These are phyloP conservation scores for Platanus orientalis DNA, from an alignment of 164 flowering plant genomes.

Conservation along the genomic window DNA sequence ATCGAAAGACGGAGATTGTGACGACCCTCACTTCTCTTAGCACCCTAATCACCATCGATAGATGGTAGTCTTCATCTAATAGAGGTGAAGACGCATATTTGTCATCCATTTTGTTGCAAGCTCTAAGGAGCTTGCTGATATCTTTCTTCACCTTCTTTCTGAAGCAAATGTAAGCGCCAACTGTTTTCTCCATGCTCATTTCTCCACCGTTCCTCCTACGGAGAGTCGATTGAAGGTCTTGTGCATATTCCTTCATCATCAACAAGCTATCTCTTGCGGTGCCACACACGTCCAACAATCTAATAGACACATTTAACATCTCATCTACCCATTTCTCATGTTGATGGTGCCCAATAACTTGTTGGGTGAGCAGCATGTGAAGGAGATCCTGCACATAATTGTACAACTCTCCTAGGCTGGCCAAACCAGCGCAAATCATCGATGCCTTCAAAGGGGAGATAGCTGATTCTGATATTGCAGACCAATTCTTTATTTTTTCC, in stretches of 20 bases:
- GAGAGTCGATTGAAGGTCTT: constrained; percentile 26
- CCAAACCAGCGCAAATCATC: constrained; percentile 19
- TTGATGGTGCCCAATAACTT: constrained; percentile 18
- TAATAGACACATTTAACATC: constrained; percentile 25
- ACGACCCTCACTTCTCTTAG: too few species aligned
- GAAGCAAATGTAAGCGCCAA: neutral
- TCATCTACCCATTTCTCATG: constrained; percentile 16
- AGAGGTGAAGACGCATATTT: too few species aligned
- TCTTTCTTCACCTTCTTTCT: neutral
- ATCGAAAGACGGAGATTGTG: too few species aligned
- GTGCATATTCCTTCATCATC: constrained; percentile 17
- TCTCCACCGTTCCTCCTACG: constrained; percentile 19
- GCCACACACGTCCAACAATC: constrained; percentile 25
- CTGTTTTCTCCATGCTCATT: neutral
- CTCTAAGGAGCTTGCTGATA: neutral
- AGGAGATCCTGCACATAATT: constrained; percentile 29
- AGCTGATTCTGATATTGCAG: constrained; percentile 9
- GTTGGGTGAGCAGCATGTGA: constrained; percentile 24
- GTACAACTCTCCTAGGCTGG: constrained; percentile 30
- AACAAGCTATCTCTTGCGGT: constrained; percentile 18
- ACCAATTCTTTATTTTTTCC: constrained; percentile 23
- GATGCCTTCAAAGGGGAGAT: neutral
- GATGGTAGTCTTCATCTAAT: too few species aligned
- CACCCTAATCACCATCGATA: too few species aligned
- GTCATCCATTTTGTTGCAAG: too few species aligned